Evolutionary conservation across 192 early-diverging fungal genomes (phyloP).

Genomic region (Chytriomyces confervae): DNA sequence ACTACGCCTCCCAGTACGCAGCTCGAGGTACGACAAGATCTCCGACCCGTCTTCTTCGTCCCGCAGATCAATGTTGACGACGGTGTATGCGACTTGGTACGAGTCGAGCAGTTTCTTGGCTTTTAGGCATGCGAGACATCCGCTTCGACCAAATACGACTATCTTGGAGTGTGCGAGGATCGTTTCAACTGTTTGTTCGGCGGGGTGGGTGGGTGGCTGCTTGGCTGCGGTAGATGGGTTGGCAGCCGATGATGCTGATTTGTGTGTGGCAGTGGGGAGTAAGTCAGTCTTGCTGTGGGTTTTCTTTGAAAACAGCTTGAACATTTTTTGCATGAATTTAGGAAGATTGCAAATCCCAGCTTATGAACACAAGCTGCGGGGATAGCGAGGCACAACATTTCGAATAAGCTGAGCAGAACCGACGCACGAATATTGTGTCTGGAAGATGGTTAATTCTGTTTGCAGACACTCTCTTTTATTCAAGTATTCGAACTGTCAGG

Average conservation of each 20-base stretch:
- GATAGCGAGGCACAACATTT: too few species aligned
- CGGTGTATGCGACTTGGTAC: slow-evolving; percentile 39
- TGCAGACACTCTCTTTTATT: too few species aligned
- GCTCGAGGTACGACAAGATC: slow-evolving; percentile 48
- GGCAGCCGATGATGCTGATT: slow-evolving; percentile 37
- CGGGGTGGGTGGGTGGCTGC: background rate
- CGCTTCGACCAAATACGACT: background rate
- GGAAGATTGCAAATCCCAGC: background rate
- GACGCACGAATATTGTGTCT: too few species aligned
- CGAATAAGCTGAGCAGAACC: too few species aligned
- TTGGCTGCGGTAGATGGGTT: slow-evolving; percentile 45
- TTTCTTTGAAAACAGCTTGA: background rate
- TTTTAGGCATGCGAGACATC: slow-evolving; percentile 56
- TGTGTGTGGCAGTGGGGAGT: background rate
- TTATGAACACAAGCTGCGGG: background rate
- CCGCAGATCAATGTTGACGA: slow-evolving; percentile 49
- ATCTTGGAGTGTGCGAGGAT: slow-evolving; percentile 2
- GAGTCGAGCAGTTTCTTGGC: slow-evolving; percentile 57
- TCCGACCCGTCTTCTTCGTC: slow-evolving; percentile 38
- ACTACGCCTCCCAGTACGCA: slow-evolving; percentile 46
- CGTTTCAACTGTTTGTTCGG: background rate
- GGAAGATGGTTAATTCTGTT: too few species aligned
- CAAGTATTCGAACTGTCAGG: background rate
- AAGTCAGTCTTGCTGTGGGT: background rate
- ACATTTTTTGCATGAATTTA: background rate